A percentile compares a stretch with the other conserved stretches of the same genome.
These are phyloP conservation scores for Chrysoporthe austroafricana DNA, from an alignment of 2,329 filamentous ascomycete genomes.

Conservation along the genomic window DNA sequence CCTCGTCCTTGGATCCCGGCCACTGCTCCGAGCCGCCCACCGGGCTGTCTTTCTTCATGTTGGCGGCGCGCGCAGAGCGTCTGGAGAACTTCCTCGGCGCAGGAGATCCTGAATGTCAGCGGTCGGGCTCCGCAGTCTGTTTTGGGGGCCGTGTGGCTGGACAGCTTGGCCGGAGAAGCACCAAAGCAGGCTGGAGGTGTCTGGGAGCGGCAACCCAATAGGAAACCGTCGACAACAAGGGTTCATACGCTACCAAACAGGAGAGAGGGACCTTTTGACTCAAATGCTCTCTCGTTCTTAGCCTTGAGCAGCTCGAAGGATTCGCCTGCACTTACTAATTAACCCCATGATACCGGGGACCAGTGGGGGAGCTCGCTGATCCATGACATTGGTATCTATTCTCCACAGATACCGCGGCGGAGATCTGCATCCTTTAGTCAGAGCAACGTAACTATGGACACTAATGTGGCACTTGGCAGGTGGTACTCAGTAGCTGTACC, in stretches of 20 bases:
- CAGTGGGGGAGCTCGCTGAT: neutral
- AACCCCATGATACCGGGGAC: neutral
- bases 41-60: constrained; percentile 22
- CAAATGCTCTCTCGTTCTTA: neutral
- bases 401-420: neutral
- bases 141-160: neutral
- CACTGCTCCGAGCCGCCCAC: constrained; percentile 10
- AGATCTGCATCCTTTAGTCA: neutral
- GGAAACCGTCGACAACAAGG: neutral
- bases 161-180: neutral
- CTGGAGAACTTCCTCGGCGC: neutral
- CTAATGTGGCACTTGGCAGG: neutral
- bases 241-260: neutral
- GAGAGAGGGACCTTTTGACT: neutral
- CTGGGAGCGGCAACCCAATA: neutral
- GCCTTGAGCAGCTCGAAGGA: neutral
- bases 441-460: neutral
- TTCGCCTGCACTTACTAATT: neutral
- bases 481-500: neutral
- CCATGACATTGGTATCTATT: neutral
- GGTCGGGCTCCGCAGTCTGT: neutral
- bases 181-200: neutral
- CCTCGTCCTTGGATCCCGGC: constrained; percentile 23
- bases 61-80: neutral
- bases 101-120: neutral